phyloP scores from a whole-genome alignment of 768 basidiomycete species.

The Thelephora ganbajun region DNA sequence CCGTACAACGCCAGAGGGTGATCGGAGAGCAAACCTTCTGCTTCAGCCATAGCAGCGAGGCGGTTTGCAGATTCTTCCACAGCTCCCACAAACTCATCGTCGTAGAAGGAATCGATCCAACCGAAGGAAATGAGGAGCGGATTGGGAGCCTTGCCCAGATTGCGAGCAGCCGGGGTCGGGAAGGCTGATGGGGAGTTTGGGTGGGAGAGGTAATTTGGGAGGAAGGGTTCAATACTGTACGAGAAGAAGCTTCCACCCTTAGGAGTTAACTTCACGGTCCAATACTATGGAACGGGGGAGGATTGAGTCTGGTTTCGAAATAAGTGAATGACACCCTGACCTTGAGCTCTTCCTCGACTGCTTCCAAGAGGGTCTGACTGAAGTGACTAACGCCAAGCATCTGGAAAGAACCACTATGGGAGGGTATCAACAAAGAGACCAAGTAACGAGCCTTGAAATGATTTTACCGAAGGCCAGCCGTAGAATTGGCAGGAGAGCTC shows the following conservation, averaged over 20 bases:
- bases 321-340: constrained; percentile 9
- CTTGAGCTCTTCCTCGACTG: constrained; percentile 26
- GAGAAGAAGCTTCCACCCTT: constrained; percentile 19
- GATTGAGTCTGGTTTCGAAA: not conserved
- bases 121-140: constrained; percentile 27
- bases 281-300: constrained; percentile 18
- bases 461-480: constrained; percentile 10
- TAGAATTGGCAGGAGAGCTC: constrained; percentile 21
- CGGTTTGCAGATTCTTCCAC: constrained; percentile 20
- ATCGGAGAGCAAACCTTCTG: constrained; percentile 20
- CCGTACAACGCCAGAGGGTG: constrained; percentile 26
- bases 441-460: not conserved
- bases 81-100: constrained; percentile 24
- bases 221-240: constrained; percentile 34
- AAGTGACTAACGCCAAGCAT: constrained; percentile 24
- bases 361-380: constrained; percentile 20
- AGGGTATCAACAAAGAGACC: not conserved
- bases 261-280: constrained; percentile 20
- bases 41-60: constrained; percentile 21
- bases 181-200: constrained; percentile 25
- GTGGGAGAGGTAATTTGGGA: constrained; percentile 23
- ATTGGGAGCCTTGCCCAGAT: constrained; percentile 12
- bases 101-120: constrained; percentile 23
- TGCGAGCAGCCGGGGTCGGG: constrained; percentile 22
- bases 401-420: constrained; percentile 11